Evolutionary conservation across 2,329 filamentous ascomycete species (phyloP).

Genomic region (Fusarium protoensiforme): DNA sequence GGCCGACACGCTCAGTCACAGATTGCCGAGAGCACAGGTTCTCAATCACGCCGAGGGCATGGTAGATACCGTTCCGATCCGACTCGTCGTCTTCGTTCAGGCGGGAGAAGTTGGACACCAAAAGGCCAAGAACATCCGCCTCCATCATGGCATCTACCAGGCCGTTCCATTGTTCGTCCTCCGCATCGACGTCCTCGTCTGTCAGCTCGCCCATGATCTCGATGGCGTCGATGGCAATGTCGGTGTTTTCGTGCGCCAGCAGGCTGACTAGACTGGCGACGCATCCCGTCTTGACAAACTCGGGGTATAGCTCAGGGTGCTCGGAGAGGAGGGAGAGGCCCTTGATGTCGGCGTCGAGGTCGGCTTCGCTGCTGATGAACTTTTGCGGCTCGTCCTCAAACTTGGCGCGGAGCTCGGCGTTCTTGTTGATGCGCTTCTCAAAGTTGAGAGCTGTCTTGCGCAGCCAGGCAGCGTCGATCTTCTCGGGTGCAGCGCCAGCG

Average conservation of each 20-base stretch:
- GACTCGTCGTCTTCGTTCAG: constrained; percentile 78
- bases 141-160: constrained; percentile 76
- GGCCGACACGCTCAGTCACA: constrained; percentile 77
- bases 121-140: constrained; percentile 77
- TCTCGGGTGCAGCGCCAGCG: constrained; percentile 66
- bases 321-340: constrained; percentile 87
- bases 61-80: constrained; percentile 88
- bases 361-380: constrained; percentile 87
- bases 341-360: constrained; percentile 90
- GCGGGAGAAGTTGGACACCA: constrained; percentile 81
- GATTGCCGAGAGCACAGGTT: constrained; percentile 80
- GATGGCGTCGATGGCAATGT: constrained; percentile 91
- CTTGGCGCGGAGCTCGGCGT: constrained; percentile 87
- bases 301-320: constrained; percentile 83
- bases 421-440: constrained; percentile 90
- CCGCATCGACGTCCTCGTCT: constrained; percentile 89
- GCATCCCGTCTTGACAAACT: constrained; percentile 81
- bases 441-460: constrained; percentile 84
- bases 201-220: constrained; percentile 92
- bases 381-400: constrained; percentile 83
- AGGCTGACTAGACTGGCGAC: constrained; percentile 80
- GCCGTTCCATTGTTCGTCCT: constrained; percentile 82
- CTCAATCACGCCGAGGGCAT: constrained; percentile 84
- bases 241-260: constrained; percentile 94
- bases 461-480: constrained; percentile 86